phyloP scores from a whole-genome alignment of 352 stramenopile species.

The Globisporangium okanoganense region DNA sequence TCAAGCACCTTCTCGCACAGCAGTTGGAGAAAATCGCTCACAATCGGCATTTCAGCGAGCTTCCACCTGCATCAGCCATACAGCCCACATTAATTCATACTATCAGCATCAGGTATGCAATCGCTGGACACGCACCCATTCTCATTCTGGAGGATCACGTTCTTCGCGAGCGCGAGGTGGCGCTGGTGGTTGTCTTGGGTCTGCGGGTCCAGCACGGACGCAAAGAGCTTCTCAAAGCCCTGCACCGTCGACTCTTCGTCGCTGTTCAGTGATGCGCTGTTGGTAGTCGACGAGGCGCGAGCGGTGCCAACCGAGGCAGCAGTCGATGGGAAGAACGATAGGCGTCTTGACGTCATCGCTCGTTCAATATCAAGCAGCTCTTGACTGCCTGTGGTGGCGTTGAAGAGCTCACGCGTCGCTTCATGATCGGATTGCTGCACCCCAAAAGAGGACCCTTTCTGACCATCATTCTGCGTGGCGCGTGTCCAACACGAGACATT shows the following conservation, averaged over 20 bases:
- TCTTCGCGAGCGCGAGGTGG: slow-evolving; percentile 72
- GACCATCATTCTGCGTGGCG: slow-evolving; percentile 6
- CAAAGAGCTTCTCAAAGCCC: slow-evolving; percentile 67
- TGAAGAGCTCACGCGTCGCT: slow-evolving; percentile 8
- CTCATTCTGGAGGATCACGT: slow-evolving; percentile 74
- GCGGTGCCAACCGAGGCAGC: background rate
- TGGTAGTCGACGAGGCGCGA: background rate
- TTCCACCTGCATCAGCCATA: slow-evolving; percentile 48
- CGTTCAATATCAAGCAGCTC: background rate
- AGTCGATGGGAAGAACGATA: background rate
- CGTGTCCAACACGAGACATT: slow-evolving; percentile 9
- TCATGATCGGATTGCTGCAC: slow-evolving; percentile 6
- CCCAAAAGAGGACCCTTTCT: slow-evolving; percentile 1
- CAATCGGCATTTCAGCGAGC: slow-evolving; percentile 53
- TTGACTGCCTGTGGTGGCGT: too few species aligned
- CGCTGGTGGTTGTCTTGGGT: slow-evolving; percentile 59
- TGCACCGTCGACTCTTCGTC: slow-evolving; percentile 25
- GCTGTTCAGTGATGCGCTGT: background rate
- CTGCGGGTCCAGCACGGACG: slow-evolving; percentile 52
- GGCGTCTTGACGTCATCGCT: slow-evolving; percentile 7
- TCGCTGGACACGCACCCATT: slow-evolving; percentile 29
- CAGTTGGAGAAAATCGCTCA: slow-evolving; percentile 53
- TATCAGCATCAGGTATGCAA: background rate
- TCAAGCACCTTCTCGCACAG: slow-evolving; percentile 55
- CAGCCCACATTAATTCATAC: background rate